Evolutionary conservation across 2,329 filamentous ascomycete genomes (phyloP).

Genomic region (Arthrobotrys megalospora): DNA sequence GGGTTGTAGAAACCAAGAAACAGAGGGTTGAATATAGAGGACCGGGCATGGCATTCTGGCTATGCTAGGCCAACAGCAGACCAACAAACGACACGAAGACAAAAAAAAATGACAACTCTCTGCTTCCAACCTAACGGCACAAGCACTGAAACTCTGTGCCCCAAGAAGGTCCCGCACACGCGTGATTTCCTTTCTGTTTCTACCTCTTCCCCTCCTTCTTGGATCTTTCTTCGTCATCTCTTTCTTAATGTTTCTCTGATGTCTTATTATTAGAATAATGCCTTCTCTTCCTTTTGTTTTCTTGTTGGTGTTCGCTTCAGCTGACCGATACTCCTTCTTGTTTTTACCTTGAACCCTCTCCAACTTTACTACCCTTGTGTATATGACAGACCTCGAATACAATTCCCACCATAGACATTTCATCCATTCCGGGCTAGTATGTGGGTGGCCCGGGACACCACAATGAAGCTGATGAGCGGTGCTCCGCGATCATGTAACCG

Average conservation of each 20-base stretch:
- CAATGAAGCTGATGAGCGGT: no score
- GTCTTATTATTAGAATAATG: conserved; percentile 61
- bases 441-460: no score
- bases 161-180: not conserved
- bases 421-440: not conserved
- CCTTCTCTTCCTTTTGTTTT: conserved; percentile 17
- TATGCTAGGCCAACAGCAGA: not conserved
- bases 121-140: conserved; percentile 14
- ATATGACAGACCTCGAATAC: conserved; percentile 38
- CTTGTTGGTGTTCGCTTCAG: conserved; percentile 24
- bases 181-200: conserved; percentile 9
- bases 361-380: conserved; percentile 52
- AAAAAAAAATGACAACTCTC: conserved; percentile 25
- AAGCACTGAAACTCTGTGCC: not conserved
- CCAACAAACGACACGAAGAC: not conserved
- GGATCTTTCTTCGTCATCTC: conserved; percentile 27
- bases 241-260: conserved; percentile 54
- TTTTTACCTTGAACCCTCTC: conserved; percentile 41
- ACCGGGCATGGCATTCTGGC: conserved; percentile 1
- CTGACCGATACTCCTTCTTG: conserved; percentile 37
- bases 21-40: conserved; percentile 2
- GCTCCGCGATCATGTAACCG: no score
- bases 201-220: conserved; percentile 10
- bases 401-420: not conserved
- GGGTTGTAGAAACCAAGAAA: conserved; percentile 11